phyloP scores from a whole-genome alignment of 108 stramenopile genomes.

The Skeletonema menzelii region DNA sequence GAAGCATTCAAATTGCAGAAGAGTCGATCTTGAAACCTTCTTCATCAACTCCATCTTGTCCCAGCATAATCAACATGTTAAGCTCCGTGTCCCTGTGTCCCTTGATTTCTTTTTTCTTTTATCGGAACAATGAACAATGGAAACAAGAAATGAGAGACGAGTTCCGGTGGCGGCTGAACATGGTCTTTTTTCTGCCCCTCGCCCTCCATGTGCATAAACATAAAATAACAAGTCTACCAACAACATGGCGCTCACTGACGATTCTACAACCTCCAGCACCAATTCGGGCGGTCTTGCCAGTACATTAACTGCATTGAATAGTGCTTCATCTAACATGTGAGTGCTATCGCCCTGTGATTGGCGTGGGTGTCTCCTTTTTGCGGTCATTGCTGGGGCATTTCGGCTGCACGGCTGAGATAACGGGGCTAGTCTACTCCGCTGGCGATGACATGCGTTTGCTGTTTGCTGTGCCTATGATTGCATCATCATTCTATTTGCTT shows the following conservation, averaged over 20 bases:
- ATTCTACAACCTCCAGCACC: conserved; percentile 21
- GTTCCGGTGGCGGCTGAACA: too few relatives aligned
- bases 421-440: neutral
- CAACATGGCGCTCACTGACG: conserved; percentile 44
- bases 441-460: neutral
- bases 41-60: too few relatives aligned
- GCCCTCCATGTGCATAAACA: neutral
- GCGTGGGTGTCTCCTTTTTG: neutral
- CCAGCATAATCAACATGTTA: too few relatives aligned
- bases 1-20: neutral
- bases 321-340: conserved; percentile 37
- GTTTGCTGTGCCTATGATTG: neutral
- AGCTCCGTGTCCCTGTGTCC: too few relatives aligned
- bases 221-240: too few relatives aligned
- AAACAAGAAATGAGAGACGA: too few relatives aligned
- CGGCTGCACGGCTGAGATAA: neutral
- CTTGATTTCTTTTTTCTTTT: too few relatives aligned
- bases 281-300: conserved; percentile 27
- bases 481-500: neutral
- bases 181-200: too few relatives aligned
- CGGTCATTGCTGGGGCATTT: neutral
- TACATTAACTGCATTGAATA: conserved; percentile 31
- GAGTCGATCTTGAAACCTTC: neutral
- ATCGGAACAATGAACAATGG: too few relatives aligned
- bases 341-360: neutral